phyloP scores from a whole-genome alignment of 1,139 yeast genomes.

The Torulaspora globosa region DNA sequence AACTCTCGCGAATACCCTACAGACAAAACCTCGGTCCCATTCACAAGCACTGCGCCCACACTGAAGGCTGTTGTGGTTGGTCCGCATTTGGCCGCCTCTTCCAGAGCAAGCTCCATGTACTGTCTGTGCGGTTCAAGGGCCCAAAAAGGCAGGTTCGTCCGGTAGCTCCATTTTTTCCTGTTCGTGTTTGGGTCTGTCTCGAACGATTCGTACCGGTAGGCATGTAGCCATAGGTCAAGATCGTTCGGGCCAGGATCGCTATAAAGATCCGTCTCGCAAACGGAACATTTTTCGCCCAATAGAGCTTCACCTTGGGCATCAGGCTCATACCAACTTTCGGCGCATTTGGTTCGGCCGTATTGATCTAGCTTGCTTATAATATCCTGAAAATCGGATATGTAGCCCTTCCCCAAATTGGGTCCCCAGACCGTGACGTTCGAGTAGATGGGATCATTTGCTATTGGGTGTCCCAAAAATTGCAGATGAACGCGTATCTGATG shows the following conservation, averaged over 20 bases:
- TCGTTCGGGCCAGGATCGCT: slow-evolving; percentile 88
- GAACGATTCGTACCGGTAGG: slow-evolving; percentile 65
- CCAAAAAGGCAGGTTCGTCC: slow-evolving; percentile 85
- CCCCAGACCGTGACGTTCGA: slow-evolving; percentile 80
- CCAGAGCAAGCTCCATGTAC: slow-evolving; percentile 58
- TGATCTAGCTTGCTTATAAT: slow-evolving; percentile 50
- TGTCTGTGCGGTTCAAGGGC: slow-evolving; percentile 57
- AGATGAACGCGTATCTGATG: slow-evolving; percentile 93
- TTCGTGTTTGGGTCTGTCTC: slow-evolving; percentile 35
- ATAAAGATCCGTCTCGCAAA: slow-evolving; percentile 69
- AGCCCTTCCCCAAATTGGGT: slow-evolving; percentile 54
- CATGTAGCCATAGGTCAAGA: slow-evolving; percentile 85
- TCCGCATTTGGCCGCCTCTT: slow-evolving; percentile 75
- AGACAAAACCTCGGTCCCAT: slow-evolving; percentile 58
- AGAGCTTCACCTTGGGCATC: slow-evolving; percentile 54
- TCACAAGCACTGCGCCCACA: slow-evolving; percentile 86
- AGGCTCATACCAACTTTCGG: slow-evolving; percentile 66
- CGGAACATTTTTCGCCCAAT: slow-evolving; percentile 55
- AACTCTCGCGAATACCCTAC: slow-evolving; percentile 89
- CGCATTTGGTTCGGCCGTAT: slow-evolving; percentile 65
- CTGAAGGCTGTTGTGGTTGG: slow-evolving; percentile 85
- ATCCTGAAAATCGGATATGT: slow-evolving; percentile 46
- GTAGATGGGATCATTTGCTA: slow-evolving; percentile 92
- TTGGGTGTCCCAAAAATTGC: slow-evolving; percentile 82
- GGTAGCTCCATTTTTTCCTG: slow-evolving; percentile 60